Base-by-base conservation (phyloP, 2,329 filamentous ascomycete species). In the Xylaria hypoxylon region DNA sequence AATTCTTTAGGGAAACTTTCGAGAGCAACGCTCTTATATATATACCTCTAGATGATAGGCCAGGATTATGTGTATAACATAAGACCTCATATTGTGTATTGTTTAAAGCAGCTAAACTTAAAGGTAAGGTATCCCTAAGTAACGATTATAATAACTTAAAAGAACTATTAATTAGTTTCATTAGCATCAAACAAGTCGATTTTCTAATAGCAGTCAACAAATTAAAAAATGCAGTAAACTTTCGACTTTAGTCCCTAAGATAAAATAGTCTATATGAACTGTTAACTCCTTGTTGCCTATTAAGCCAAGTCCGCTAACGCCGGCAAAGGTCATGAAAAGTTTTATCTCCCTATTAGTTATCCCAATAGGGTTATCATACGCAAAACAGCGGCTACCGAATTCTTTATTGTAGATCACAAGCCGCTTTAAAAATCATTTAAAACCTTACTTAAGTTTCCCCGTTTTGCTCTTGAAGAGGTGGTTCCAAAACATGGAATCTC, bases 401-500 rank as follows among this genome's bases (percentile, higher is more conserved):
- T 82, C 55, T 75, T 72, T 11, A 75, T 82, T 1, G 59, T 72
- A 1, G 80, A 82, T 55, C 76, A 77, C 26, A 72, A 79, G 7
- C 19, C 44, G 0, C 58, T 80, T 1, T 57, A 51, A 0, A 67
- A 72, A 2, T 57, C 66, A 0, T 82, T 83, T 53, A 22, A 55
- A 0, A 22, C 58, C 5, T 71, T 64, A 11, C 73, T 76, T 3
- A 79, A 76, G 52, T 63, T 78, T 2, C 69, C 82, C 0, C 79
- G 81, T 62, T 81, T 80, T 57, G 68, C 51, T 0, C 52, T 80
- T 1, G 72, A 79, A 6, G 77, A 82, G 1, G 70, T 79, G 3
- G 68, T 64, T 1, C 65, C 51, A 31, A n/a, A 62, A 68, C 22
- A 22, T 47, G 11, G 33, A 72, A 1, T 45, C 17, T 0, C 58